A percentile compares a stretch with the other conserved stretches of the same genome.
These are phyloP conservation scores for Brachypodium distachyon DNA, from an alignment of 202 grass and related monocot species.

Conservation along the genomic window DNA sequence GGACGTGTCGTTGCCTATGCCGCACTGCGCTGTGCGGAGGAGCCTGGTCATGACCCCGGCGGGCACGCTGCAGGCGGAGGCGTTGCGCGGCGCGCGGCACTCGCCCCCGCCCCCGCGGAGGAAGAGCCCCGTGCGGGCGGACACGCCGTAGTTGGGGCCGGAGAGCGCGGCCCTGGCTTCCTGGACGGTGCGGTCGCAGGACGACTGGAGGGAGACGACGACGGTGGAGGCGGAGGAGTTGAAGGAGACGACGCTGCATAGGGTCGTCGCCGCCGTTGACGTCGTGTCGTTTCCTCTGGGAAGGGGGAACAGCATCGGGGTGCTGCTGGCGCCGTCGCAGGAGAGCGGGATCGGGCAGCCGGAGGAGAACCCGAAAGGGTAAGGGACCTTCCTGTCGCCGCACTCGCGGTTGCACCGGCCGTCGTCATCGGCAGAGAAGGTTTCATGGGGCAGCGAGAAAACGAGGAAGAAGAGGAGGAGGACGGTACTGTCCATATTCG, in stretches of 20 bases:
- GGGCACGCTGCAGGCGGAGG: conserved; percentile 2
- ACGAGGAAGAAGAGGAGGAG: conserved; percentile 1
- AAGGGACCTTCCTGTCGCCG: conserved; percentile 8
- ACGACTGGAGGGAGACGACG: neutral
- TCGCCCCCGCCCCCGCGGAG: conserved; percentile 21
- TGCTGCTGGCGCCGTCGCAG: conserved; percentile 15
- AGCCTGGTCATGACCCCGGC: neutral
- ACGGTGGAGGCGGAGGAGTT: neutral
- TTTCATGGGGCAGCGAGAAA: neutral
- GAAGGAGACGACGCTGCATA: conserved; percentile 1
- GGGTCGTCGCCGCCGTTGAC: too few species aligned
- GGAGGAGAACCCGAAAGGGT: conserved; percentile 61
- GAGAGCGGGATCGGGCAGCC: conserved; percentile 29
- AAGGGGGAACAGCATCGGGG: neutral
- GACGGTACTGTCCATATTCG: too few species aligned
- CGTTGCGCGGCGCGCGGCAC: rapidly evolving
- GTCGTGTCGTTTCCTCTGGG: too few species aligned
- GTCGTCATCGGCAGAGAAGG: neutral
- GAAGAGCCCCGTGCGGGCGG: conserved; percentile 26
- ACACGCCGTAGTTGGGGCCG: conserved; percentile 27
- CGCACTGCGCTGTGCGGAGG: neutral
- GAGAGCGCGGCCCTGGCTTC: neutral
- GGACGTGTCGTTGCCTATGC: too few species aligned
- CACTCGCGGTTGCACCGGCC: conserved; percentile 37
- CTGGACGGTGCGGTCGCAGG: conserved; percentile 27